Percentiles rank a stretch among this genome's conserved stretches.
These are phyloP conservation scores for Solanum ahanhuiri DNA, from an alignment of 257 asterid genomes.

Conservation along the genomic window DNA sequence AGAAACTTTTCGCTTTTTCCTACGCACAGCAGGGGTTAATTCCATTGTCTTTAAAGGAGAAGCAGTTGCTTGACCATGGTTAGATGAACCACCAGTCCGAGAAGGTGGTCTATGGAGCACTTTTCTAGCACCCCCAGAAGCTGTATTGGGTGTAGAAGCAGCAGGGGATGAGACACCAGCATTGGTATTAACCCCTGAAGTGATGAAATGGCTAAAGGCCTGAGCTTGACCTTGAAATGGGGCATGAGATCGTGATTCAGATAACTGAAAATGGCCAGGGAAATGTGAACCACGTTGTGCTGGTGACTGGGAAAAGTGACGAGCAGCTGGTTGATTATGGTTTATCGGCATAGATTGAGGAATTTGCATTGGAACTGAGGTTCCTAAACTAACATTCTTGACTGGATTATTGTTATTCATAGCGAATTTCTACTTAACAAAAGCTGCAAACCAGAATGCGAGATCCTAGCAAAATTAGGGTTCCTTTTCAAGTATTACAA, in stretches of 20 bases:
- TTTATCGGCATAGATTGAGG: constrained; percentile 21
- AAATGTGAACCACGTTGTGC: constrained; percentile 42
- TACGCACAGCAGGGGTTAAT: constrained; percentile 66
- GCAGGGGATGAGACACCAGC: constrained; percentile 35
- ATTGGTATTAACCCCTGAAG: constrained; percentile 11
- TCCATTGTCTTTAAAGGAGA: constrained; percentile 93
- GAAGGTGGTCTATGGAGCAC: constrained; percentile 54
- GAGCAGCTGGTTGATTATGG: constrained; percentile 33
- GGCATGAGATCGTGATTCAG: constrained; percentile 28
- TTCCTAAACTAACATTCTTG: constrained; percentile 12
- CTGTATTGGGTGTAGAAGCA: constrained; percentile 37
- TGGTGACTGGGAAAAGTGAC: constrained; percentile 27
- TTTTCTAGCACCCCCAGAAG: constrained; percentile 37
- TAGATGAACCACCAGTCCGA: constrained; percentile 45
- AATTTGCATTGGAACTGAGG: constrained; percentile 16
- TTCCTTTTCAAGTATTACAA: not conserved
- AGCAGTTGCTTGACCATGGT: constrained; percentile 42
- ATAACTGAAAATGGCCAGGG: constrained; percentile 55
- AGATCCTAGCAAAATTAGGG: not conserved
- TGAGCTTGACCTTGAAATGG: constrained; percentile 29
- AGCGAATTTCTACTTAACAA: not conserved
- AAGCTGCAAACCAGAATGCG: not conserved
- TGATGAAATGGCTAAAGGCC: constrained; percentile 24
- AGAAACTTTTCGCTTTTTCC: constrained; percentile 55
- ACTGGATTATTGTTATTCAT: not conserved